Conservation (phyloP, 768 basidiomycete species). For the Porphyrellus cyaneotinctus region DNA sequence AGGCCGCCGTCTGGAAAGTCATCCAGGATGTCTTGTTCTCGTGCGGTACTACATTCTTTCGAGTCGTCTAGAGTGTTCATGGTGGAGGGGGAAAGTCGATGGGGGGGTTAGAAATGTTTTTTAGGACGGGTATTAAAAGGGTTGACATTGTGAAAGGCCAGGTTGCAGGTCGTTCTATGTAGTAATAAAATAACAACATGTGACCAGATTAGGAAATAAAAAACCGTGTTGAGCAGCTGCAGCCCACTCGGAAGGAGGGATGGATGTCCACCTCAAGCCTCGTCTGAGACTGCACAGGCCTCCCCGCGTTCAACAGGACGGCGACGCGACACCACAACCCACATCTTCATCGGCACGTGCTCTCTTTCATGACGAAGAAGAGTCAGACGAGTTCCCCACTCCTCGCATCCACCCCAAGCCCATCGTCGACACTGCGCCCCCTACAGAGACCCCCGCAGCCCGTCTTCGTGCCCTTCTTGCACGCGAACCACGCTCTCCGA, state of each 20-base stretch:
- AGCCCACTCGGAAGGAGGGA: too few species aligned
- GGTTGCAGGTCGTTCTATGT: neutral
- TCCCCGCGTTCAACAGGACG: neutral
- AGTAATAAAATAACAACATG: too few species aligned
- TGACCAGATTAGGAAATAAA: constrained; percentile 13
- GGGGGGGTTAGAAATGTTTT: neutral
- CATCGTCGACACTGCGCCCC: constrained; percentile 14
- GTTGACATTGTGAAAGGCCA: neutral
- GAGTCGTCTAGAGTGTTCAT: constrained; percentile 5
- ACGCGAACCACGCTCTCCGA: constrained; percentile 42
- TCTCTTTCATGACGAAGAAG: constrained; percentile 12
- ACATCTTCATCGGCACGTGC: neutral
- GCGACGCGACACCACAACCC: neutral
- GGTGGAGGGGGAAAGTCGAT: neutral
- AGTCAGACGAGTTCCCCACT: constrained; percentile 28
- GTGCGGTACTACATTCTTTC: neutral
- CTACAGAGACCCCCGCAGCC: constrained; percentile 49
- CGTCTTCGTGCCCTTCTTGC: constrained; percentile 61
- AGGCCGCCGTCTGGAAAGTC: constrained; percentile 24
- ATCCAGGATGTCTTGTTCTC: neutral
- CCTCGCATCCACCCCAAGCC: constrained; percentile 23
- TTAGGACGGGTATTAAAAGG: neutral
- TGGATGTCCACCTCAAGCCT: constrained; percentile 6
- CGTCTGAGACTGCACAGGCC: constrained; percentile 12
- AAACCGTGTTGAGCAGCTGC: constrained; percentile 4